These are phyloP conservation scores for Pythium apleroticum DNA, from an alignment of 352 stramenopile genomes.

Conservation along the genomic window DNA sequence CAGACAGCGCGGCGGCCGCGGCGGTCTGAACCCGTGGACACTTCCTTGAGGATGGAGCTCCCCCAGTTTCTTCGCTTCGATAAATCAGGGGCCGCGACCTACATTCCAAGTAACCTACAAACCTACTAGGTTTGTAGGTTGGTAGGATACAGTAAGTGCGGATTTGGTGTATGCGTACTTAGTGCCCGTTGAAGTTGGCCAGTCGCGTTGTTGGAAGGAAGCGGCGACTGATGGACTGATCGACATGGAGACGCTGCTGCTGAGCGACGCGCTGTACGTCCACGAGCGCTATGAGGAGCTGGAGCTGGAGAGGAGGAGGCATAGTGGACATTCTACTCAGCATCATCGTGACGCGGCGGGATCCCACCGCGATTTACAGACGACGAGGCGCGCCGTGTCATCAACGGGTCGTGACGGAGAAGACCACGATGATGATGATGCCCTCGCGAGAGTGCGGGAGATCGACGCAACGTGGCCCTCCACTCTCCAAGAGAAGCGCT, in stretches of 20 bases:
- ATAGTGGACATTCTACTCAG: neutral
- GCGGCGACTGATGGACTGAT: neutral
- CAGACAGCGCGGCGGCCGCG: too few relatives aligned
- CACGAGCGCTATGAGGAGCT: conserved; percentile 46
- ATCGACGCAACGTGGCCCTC: conserved; percentile 1
- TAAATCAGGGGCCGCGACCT: conserved; percentile 4
- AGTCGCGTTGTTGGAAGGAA: neutral
- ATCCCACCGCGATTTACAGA: neutral
- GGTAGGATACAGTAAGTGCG: neutral
- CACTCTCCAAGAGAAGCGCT: neutral
- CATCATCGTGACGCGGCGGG: neutral
- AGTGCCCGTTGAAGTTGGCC: conserved; percentile 24
- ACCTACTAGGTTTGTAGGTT: conserved; percentile 14
- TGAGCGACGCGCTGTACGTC: conserved; percentile 48
- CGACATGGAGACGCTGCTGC: conserved; percentile 60
- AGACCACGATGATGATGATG: neutral
- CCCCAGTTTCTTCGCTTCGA: conserved; percentile 3
- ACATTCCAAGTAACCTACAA: conserved; percentile 13
- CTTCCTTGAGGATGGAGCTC: conserved; percentile 2
- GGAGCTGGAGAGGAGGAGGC: conserved; percentile 17
- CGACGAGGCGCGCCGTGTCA: neutral
- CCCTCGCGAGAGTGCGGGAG: neutral
- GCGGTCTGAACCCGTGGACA: neutral
- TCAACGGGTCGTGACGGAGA: too few relatives aligned
- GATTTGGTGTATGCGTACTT: conserved; percentile 18